phyloP scores from a whole-genome alignment of 305 asterid species.

The Fraxinus floribunda region DNA sequence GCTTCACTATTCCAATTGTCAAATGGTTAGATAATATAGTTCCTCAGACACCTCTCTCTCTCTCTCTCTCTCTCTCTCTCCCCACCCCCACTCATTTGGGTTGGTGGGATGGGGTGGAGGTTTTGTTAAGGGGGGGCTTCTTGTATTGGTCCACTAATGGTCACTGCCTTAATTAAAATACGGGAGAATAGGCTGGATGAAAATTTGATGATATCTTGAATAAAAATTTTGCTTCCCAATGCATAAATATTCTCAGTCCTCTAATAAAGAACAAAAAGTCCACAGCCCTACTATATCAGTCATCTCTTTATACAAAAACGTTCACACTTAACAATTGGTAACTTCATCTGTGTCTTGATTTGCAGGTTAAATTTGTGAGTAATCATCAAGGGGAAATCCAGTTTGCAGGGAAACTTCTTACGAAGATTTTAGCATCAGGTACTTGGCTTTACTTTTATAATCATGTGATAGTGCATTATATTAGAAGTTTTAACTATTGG shows the following conservation, averaged over 20 bases:
- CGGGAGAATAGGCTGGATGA: neutral
- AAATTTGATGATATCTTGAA: neutral
- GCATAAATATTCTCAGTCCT: neutral
- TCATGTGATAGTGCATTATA: neutral
- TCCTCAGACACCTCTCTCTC: neutral
- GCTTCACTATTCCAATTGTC: neutral
- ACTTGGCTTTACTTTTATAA: constrained; percentile 10
- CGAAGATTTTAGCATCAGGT: constrained; percentile 57
- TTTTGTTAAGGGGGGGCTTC: neutral
- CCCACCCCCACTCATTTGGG: neutral
- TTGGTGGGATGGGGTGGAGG: neutral
- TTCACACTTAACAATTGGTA: neutral
- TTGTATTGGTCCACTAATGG: neutral
- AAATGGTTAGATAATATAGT: neutral
- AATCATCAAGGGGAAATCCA: constrained; percentile 53
- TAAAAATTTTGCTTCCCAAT: neutral
- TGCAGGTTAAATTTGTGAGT: constrained; percentile 57
- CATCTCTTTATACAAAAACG: neutral
- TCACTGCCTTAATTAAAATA: neutral
- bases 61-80: neutral
- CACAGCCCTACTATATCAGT: neutral
- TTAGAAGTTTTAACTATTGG: neutral
- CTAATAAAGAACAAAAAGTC: neutral
- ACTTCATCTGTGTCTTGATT: constrained; percentile 5
- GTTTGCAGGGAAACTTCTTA: constrained; percentile 44